These are phyloP conservation scores for Mortierella sp. DNA, from an alignment of 371 early-diverging fungal genomes.

Conservation along the genomic window DNA sequence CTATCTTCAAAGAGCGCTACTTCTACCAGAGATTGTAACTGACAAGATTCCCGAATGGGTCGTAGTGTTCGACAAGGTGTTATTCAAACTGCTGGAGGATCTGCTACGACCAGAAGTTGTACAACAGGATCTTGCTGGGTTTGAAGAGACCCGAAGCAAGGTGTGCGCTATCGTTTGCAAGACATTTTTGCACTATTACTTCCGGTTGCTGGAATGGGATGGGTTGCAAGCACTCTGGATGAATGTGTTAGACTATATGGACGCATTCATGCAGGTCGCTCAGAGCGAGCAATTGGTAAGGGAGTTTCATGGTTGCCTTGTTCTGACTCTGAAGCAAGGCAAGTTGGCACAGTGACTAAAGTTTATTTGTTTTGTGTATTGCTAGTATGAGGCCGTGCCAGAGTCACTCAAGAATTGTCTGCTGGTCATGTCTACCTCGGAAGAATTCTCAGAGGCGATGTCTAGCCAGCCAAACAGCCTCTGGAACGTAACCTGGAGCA, in stretches of 20 bases:
- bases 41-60: constrained; percentile 58
- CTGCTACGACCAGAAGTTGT: constrained; percentile 70
- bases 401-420: constrained; percentile 81
- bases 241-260: constrained; percentile 56
- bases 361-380: not conserved
- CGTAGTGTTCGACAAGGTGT: constrained; percentile 73
- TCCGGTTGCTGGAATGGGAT: constrained; percentile 59
- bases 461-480: constrained; percentile 51
- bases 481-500: constrained; percentile 71
- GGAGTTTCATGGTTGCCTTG: not conserved
- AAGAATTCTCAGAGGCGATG: constrained; percentile 45
- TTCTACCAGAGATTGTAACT: constrained; percentile 55
- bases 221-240: constrained; percentile 70
- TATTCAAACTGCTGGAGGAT: constrained; percentile 76
- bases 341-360: too few species aligned
- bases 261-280: constrained; percentile 53
- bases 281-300: constrained; percentile 63
- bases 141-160: constrained; percentile 68
- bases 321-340: too few species aligned
- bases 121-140: constrained; percentile 58
- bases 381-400: constrained; percentile 68
- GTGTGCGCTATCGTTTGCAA: constrained; percentile 71
- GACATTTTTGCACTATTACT: constrained; percentile 71
- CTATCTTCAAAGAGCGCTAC: constrained; percentile 63
- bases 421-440: constrained; percentile 74